Conservation (phyloP, 352 stramenopile species). For the Pythium biforme region DNA sequence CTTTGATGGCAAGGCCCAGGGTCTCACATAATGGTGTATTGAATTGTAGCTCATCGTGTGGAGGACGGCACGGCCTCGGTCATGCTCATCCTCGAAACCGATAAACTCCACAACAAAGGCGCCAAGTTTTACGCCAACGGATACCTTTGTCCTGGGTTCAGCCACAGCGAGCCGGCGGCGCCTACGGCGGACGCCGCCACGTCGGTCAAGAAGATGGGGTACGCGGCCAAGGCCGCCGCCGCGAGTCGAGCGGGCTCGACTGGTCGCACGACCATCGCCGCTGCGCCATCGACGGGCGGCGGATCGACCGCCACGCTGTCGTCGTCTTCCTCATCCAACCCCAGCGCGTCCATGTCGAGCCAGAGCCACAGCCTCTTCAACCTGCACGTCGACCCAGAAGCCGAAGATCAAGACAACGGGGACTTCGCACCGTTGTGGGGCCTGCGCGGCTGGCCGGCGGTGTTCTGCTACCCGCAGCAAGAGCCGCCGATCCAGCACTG, state of each 20-base stretch:
- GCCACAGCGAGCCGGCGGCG: slow-evolving; percentile 20
- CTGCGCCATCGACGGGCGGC: background rate
- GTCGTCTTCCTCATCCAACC: slow-evolving; percentile 7
- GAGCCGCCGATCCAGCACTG: slow-evolving; percentile 70
- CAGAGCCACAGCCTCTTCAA: slow-evolving; percentile 31
- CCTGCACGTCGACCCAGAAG: slow-evolving; percentile 28
- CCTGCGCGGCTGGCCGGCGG: slow-evolving; percentile 70
- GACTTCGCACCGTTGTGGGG: slow-evolving; percentile 84
- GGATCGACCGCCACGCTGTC: background rate
- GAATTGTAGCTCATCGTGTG: slow-evolving; percentile 40
- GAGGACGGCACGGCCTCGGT: slow-evolving; percentile 50
- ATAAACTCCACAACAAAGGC: slow-evolving; percentile 72
- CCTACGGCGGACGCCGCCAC: slow-evolving; percentile 5
- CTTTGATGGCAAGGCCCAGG: no score
- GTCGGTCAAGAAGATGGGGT: slow-evolving; percentile 10
- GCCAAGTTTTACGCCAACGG: slow-evolving; percentile 75
- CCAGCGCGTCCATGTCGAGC: slow-evolving; percentile 6
- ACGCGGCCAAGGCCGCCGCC: slow-evolving; percentile 14
- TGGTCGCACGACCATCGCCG: background rate
- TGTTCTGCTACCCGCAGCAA: slow-evolving; percentile 78
- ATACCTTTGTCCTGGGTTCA: slow-evolving; percentile 68
- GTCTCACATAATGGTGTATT: background rate
- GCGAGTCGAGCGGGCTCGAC: background rate
- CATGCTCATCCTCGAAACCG: slow-evolving; percentile 78
- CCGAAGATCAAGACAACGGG: slow-evolving; percentile 55